Conservation (phyloP, 2,329 filamentous ascomycete species). For the Elsinoe perseae region DNA sequence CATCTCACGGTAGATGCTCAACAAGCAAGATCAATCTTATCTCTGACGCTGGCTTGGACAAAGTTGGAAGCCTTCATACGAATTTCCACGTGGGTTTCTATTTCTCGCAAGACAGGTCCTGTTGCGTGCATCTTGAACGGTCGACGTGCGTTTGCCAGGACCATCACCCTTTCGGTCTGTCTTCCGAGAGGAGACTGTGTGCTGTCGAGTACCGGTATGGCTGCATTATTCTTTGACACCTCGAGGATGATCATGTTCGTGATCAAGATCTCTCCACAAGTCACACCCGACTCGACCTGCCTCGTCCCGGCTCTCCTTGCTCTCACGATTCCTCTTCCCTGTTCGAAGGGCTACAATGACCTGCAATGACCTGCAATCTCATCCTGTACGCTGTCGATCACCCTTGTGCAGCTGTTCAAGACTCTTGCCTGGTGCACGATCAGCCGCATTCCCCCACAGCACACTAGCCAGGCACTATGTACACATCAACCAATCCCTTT, state of each 20-base stretch:
- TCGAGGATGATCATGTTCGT: background rate
- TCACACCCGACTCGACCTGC: conserved; percentile 1
- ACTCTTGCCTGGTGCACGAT: too few relatives aligned
- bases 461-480: conserved; percentile 10
- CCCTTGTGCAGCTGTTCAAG: background rate
- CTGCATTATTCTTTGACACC: background rate
- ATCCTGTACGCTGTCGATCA: background rate
- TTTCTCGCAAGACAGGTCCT: background rate
- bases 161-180: conserved; percentile 1
- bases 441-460: conserved; percentile 6
- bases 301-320: background rate
- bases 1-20: background rate
- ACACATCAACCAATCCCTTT: background rate
- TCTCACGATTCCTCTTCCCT: background rate
- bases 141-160: conserved; percentile 2
- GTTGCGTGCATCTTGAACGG: background rate
- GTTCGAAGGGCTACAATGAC: too few relatives aligned
- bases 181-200: background rate
- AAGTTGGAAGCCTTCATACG: background rate
- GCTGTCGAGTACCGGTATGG: background rate
- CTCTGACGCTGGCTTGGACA: conserved; percentile 3
- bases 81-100: conserved; percentile 11
- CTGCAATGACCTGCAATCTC: background rate
- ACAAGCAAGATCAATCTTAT: conserved; percentile 8
- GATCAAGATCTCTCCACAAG: background rate